These are phyloP conservation scores for Fusarium sp. DNA, from an alignment of 2,329 filamentous ascomycete genomes.

Conservation along the genomic window DNA sequence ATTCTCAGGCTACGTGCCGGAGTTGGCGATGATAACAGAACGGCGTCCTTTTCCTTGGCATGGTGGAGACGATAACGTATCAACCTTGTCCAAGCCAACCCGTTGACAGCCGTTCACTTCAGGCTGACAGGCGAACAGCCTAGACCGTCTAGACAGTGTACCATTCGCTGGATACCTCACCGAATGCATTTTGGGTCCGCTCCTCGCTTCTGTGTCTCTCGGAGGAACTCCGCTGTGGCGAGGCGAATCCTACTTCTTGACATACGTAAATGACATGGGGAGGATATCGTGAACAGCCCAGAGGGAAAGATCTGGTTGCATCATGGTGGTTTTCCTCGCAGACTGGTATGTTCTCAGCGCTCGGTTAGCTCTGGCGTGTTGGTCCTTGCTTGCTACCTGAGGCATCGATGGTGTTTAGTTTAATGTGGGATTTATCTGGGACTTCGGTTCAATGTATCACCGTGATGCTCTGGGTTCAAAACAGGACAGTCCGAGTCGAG, in stretches of 20 bases:
- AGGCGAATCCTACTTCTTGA: conserved; percentile 5
- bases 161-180: conserved; percentile 14
- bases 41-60: not conserved
- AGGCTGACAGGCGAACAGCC: not conserved
- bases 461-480: not conserved
- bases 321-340: conserved; percentile 28
- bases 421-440: not conserved
- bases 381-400: not conserved
- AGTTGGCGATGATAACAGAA: conserved; percentile 18
- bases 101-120: conserved; percentile 12
- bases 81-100: conserved; percentile 15
- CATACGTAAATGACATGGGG: conserved; percentile 4
- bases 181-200: conserved; percentile 1
- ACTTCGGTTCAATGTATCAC: conserved; percentile 4
- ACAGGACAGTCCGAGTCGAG: not conserved
- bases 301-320: conserved; percentile 24
- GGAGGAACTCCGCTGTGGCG: conserved; percentile 33
- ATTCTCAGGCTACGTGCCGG: conserved; percentile 8
- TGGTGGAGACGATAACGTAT: conserved; percentile 15
- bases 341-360: not conserved
- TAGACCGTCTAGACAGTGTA: not conserved
- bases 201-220: conserved; percentile 12
- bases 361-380: not conserved
- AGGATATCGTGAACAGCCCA: conserved; percentile 28
- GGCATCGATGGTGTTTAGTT: not conserved